Percentiles rank a stretch among this genome's conserved stretches.
These are phyloP conservation scores for Entonaema liquescens DNA, from an alignment of 495 filamentous ascomycete species.

Conservation along the genomic window DNA sequence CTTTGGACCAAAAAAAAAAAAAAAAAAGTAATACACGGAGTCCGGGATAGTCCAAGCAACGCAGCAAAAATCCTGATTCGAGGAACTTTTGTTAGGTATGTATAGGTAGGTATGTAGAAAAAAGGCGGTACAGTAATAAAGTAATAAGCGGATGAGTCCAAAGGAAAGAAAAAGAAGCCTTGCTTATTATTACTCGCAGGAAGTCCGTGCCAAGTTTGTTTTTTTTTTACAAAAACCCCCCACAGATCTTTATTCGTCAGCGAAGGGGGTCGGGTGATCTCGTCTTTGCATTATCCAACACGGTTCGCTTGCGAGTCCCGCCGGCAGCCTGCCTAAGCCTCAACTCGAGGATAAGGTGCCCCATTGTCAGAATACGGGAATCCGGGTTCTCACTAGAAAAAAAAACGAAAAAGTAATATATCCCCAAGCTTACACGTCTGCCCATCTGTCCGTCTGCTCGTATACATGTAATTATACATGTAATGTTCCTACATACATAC, in stretches of 20 bases:
- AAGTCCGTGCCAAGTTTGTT: neutral
- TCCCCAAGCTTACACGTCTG: neutral
- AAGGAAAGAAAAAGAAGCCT: conserved; percentile 2
- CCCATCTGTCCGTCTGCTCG: too few species aligned
- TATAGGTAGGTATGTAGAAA: conserved; percentile 3
- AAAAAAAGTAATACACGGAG: neutral
- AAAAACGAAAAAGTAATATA: neutral
- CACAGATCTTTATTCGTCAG: conserved; percentile 34
- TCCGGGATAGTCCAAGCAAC: neutral
- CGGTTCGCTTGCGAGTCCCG: conserved; percentile 20
- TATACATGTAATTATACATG: neutral
- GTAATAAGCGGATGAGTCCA: conserved; percentile 11
- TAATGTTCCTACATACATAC: too few species aligned
- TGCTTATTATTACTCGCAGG: conserved; percentile 34
- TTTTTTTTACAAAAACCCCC: conserved; percentile 3
- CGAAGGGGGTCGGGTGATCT: conserved; percentile 34
- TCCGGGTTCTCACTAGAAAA: conserved; percentile 9
- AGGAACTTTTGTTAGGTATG: neutral
- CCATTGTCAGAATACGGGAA: conserved; percentile 13
- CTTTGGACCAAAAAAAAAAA: too few species aligned
- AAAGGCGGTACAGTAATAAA: conserved; percentile 7
- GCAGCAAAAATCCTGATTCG: neutral
- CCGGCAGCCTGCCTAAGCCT: conserved; percentile 26
- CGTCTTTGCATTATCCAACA: conserved; percentile 25
- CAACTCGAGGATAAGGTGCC: neutral